A percentile compares a stretch with the other conserved stretches of the same genome.
Evolutionary conservation across 1,139 yeast genomes (phyloP).

Genomic region (Hansenula sp.): DNA sequence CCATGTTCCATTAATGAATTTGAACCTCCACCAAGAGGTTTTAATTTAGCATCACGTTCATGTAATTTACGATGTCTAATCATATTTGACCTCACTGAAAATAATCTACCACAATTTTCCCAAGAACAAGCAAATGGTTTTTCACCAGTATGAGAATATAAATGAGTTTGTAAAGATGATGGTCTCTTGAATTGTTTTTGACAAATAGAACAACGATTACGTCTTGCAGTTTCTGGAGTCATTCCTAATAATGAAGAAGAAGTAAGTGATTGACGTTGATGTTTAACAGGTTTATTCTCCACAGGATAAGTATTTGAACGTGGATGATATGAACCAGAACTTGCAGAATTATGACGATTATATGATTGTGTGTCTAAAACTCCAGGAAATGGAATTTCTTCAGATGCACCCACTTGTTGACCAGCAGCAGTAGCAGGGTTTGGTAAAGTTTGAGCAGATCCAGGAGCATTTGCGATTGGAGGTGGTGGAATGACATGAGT

Average conservation of each 20-base stretch:
- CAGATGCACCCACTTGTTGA: background rate
- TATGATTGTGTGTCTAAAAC: conserved; percentile 9
- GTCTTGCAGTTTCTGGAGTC: conserved; percentile 25
- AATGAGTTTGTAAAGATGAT: conserved; percentile 73
- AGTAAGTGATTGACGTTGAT: conserved; percentile 9
- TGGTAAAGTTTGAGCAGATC: background rate
- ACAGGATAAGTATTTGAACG: conserved; percentile 13
- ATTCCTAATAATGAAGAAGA: conserved; percentile 17
- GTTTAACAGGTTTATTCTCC: conserved; percentile 5
- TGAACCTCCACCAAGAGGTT: conserved; percentile 4
- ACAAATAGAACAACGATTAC: conserved; percentile 56
- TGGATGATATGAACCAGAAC: background rate
- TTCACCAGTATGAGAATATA: conserved; percentile 83
- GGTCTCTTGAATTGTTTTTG: conserved; percentile 78
- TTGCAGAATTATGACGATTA: background rate
- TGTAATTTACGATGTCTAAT: conserved; percentile 73
- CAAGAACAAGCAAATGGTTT: conserved; percentile 70
- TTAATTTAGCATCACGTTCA: conserved; percentile 29
- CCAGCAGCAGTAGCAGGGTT: conserved; percentile 3
- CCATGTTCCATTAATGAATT: background rate
- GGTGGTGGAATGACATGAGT: background rate
- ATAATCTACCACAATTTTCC: conserved; percentile 63
- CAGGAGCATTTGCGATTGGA: conserved; percentile 1
- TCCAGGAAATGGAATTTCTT: conserved; percentile 14
- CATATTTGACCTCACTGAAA: conserved; percentile 78